Conservation (phyloP, 2,329 filamentous ascomycete species). For the Aspergillus floridensis region DNA sequence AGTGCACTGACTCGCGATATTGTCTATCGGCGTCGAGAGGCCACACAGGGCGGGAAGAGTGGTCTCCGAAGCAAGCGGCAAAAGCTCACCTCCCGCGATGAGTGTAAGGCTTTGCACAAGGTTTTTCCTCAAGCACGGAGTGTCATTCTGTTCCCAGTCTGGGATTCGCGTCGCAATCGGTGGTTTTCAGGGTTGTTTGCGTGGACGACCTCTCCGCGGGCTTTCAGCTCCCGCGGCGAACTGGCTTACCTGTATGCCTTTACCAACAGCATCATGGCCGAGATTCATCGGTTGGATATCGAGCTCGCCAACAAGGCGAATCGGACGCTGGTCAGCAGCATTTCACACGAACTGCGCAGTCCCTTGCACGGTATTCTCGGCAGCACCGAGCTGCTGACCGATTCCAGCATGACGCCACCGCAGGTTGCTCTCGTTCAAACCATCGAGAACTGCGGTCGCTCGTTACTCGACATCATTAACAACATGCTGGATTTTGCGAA, state of each 20-base stretch:
- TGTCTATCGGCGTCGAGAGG: constrained; percentile 2
- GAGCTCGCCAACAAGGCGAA: constrained; percentile 28
- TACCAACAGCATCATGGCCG: constrained; percentile 27
- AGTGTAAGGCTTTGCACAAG: background rate
- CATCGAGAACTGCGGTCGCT: constrained; percentile 39
- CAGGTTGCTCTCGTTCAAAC: constrained; percentile 28
- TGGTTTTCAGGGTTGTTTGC: constrained; percentile 25
- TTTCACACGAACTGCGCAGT: constrained; percentile 32
- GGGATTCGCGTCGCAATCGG: constrained; percentile 27
- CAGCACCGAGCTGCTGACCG: constrained; percentile 24
- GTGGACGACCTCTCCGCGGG: constrained; percentile 24
- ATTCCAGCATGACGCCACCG: constrained; percentile 19
- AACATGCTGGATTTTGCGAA: constrained; percentile 29
- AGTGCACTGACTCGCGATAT: constrained; percentile 3
- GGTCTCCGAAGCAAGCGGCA: constrained; percentile 17
- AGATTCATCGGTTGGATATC: constrained; percentile 23
- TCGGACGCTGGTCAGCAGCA: constrained; percentile 28
- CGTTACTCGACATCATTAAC: constrained; percentile 40
- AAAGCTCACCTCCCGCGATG: background rate
- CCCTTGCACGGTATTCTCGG: constrained; percentile 34
- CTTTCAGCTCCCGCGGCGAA: constrained; percentile 19
- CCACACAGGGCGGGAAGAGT: constrained; percentile 13
- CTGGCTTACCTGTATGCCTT: constrained; percentile 24
- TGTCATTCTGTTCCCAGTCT: constrained; percentile 27
- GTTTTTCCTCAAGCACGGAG: constrained; percentile 18